phyloP scores from a whole-genome alignment of 192 early-diverging fungal genomes.

The Coemansia sp. region DNA sequence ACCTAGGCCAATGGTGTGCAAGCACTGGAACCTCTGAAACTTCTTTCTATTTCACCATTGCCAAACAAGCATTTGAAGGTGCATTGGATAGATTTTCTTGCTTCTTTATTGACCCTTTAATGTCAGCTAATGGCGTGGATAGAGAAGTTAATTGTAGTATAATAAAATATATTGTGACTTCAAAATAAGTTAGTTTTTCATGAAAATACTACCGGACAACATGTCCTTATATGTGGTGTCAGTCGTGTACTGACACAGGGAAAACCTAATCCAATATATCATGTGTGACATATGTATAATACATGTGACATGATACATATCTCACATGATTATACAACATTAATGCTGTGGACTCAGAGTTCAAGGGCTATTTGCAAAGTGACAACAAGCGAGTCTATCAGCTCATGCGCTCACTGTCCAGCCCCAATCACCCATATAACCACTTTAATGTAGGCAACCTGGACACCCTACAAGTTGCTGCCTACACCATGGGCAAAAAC shows the following conservation, averaged over 20 bases:
- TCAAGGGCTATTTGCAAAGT: slow-evolving; percentile 77
- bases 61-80: slow-evolving; percentile 50
- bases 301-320: no score
- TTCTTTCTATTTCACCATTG: slow-evolving; percentile 13
- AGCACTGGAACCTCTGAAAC: slow-evolving; percentile 18
- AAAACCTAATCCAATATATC: no score
- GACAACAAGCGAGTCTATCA: neutral
- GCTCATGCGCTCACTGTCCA: slow-evolving; percentile 9
- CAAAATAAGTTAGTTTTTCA: no score
- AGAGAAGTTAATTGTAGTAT: slow-evolving; percentile 82
- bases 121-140: slow-evolving; percentile 74
- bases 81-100: slow-evolving; percentile 69
- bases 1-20: slow-evolving; percentile 30
- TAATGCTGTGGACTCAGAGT: slow-evolving; percentile 93
- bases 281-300: no score
- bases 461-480: slow-evolving; percentile 66
- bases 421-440: slow-evolving; percentile 63
- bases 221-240: no score
- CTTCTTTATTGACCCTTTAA: slow-evolving; percentile 84
- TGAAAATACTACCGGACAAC: no score
- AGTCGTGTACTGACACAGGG: no score
- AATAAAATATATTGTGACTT: no score
- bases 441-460: slow-evolving; percentile 63
- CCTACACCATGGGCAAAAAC: neutral
- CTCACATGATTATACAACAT: no score